Base-by-base conservation (phyloP, 495 filamentous ascomycete species). In the Tuber umbilicatum region DNA sequence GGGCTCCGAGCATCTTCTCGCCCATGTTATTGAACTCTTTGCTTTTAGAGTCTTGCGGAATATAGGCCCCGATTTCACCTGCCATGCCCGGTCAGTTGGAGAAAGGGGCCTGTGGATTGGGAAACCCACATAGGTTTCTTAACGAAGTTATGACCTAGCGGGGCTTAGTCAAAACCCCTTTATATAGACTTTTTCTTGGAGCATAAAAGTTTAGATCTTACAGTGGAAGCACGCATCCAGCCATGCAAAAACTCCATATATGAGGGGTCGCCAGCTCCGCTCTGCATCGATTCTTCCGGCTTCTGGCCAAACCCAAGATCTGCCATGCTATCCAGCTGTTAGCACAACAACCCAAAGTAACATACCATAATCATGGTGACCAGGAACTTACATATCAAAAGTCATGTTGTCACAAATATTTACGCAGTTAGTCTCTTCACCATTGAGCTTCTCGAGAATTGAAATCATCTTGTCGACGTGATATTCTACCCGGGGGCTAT, bases 331-430 rank as follows among this genome's bases (percentile, higher is more conserved):
- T 37, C 14, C 14, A 43, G n/a, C 35, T 17, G 38, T 64, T 35
- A 73, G 50, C 43, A 47, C 12, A n/a, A 55, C 38, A 16, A 16
- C n/a, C 38, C 31, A 70, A 47, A 69, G 27, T 2, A 17, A 35
- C 37, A 70, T 37, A 74, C 2, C 19, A 5, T 16, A 39, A 73
- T 21, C 41, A 47, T 19, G 16, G 40, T 16, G 45, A 39, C 17
- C 16, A 27, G 23, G 71, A 35, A 74, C 77, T 70, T 45, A 79
- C 77, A 77, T 75, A 43, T 80, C 75, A 71, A 80, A 80, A 23
- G 73, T 70, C 35, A 80, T 40, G 43, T 68, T 72, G 41, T 27
- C n/a, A 75, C 23, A 69, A 12, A 45, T 64, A 72, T 27, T 6
- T 40, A 40, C 42, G 14, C 21, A 37, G 69, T 73, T 40, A 67